Conservation (phyloP, 257 asterid species). For the Solanum megistacrolobum region DNA sequence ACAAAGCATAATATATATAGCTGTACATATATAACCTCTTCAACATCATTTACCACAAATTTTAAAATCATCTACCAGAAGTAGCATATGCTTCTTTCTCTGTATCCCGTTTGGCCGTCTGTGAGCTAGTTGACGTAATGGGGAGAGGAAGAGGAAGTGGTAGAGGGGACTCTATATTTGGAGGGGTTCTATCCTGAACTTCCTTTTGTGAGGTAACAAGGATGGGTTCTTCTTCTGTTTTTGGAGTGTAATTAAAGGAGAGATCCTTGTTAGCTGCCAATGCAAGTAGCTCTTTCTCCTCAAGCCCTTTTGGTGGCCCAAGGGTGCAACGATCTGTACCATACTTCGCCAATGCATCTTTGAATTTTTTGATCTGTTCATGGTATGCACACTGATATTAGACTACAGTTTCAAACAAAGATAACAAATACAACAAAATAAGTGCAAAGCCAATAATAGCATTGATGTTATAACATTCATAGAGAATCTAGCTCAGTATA, state of each 20-base stretch:
- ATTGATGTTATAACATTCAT: not conserved
- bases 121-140: not conserved
- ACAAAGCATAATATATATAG: not conserved
- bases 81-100: not conserved
- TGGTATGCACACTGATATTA: not conserved
- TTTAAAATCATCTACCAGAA: not conserved
- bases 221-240: conserved; percentile 2
- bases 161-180: not conserved
- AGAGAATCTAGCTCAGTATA: not conserved
- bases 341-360: conserved; percentile 28
- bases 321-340: conserved; percentile 18
- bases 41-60: not conserved
- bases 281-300: conserved; percentile 36
- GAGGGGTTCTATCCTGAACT: not conserved
- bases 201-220: not conserved
- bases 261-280: conserved; percentile 23
- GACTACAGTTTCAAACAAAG: not conserved
- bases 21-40: not conserved
- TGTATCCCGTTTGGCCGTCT: not conserved
- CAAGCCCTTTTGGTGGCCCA: conserved; percentile 26
- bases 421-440: not conserved
- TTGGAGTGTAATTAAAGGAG: conserved; percentile 16
- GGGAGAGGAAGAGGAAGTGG: conserved; percentile 6
- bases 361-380: conserved; percentile 33
- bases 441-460: not conserved